Percentiles rank a stretch among this genome's conserved stretches.
phyloP scores from a whole-genome alignment of 371 early-diverging fungal genomes.

The Syncephalis plumigaleata region DNA sequence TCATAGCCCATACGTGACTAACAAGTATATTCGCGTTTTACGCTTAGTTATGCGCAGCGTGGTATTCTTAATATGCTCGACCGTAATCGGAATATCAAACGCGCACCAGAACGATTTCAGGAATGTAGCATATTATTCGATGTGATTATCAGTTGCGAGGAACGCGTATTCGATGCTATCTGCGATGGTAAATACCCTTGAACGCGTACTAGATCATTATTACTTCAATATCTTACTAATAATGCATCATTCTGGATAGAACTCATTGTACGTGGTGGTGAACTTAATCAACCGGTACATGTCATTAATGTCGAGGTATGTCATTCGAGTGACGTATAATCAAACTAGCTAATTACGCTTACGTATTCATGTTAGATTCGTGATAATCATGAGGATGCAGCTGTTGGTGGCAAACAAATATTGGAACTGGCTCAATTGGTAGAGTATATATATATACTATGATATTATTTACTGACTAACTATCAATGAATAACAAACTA shows the following conservation, averaged over 20 bases:
- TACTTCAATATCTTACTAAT: too few relatives aligned
- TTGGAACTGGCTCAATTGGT: conserved; percentile 54
- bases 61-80: conserved; percentile 84
- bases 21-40: too few relatives aligned
- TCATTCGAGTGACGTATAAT: too few relatives aligned
- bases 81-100: conserved; percentile 78
- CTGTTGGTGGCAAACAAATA: conserved; percentile 69
- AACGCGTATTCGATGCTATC: conserved; percentile 86
- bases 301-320: conserved; percentile 75
- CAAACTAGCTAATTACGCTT: too few relatives aligned
- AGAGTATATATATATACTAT: conserved; percentile 1
- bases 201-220: too few relatives aligned
- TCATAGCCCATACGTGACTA: too few relatives aligned
- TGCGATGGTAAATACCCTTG: conserved; percentile 87
- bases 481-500: conserved; percentile 11
- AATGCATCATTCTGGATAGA: conserved; percentile 20
- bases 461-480: conserved; percentile 4
- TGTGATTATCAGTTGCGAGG: conserved; percentile 93
- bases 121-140: conserved; percentile 64
- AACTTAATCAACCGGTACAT: conserved; percentile 60
- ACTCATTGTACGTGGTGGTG: conserved; percentile 45
- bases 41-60: conserved; percentile 74
- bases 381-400: conserved; percentile 85
- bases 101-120: conserved; percentile 79
- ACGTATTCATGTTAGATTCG: conserved; percentile 25